These are phyloP conservation scores for Actinomortierella wolfii DNA, from an alignment of 371 early-diverging fungal species.

Conservation along the genomic window DNA sequence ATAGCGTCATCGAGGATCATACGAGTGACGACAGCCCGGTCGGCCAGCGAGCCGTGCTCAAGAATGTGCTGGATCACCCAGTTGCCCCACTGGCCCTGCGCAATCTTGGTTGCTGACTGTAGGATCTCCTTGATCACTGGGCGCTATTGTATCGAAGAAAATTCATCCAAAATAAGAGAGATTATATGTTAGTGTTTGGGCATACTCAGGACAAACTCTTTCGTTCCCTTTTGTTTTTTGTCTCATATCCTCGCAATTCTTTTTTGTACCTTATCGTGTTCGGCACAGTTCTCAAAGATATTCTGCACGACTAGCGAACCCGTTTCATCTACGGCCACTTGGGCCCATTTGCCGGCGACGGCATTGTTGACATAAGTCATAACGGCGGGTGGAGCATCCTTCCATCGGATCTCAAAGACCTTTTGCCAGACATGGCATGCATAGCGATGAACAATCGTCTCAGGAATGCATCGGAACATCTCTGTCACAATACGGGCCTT, in stretches of 20 bases:
- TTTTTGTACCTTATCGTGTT: conserved; percentile 59
- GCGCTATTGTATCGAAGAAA: conserved; percentile 24
- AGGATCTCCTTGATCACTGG: conserved; percentile 67
- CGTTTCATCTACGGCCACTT: conserved; percentile 78
- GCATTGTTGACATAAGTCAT: conserved; percentile 65
- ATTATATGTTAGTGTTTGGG: not conserved
- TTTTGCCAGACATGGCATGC: conserved; percentile 86
- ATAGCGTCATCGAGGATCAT: conserved; percentile 56
- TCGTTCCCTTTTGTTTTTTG: not conserved
- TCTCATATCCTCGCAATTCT: too few relatives aligned
- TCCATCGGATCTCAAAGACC: conserved; percentile 74
- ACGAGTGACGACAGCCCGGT: conserved; percentile 55
- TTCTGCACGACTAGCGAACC: conserved; percentile 83
- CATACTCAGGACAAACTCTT: too few relatives aligned
- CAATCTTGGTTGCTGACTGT: conserved; percentile 59
- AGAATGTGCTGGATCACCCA: conserved; percentile 81
- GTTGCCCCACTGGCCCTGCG: conserved; percentile 81
- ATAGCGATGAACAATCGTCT: conserved; percentile 77
- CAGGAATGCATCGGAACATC: conserved; percentile 63
- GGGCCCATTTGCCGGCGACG: conserved; percentile 65
- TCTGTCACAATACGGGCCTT: conserved; percentile 64
- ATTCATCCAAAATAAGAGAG: not conserved
- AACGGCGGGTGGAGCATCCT: conserved; percentile 52
- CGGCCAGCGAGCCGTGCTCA: conserved; percentile 63
- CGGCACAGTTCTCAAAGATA: conserved; percentile 74